phyloP scores from a whole-genome alignment of 2,329 filamentous ascomycete species.

The Diaporthe destruens region DNA sequence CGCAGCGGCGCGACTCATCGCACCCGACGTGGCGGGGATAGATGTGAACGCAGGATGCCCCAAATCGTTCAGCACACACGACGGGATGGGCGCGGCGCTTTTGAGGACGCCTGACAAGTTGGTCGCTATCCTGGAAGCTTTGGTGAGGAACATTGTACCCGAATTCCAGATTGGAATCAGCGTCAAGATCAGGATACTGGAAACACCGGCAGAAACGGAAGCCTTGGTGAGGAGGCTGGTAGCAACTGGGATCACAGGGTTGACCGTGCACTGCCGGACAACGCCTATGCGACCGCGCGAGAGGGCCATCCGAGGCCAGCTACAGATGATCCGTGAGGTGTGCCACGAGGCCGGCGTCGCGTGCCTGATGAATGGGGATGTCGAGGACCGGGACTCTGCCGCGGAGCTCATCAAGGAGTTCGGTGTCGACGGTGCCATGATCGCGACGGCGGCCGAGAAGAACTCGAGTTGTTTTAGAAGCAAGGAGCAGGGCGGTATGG shows the following conservation, averaged over 20 bases:
- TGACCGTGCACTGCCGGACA: slow-evolving; percentile 96
- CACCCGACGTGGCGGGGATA: slow-evolving; percentile 89
- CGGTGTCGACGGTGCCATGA: slow-evolving; percentile 96
- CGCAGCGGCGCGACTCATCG: slow-evolving; percentile 84
- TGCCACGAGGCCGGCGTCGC: slow-evolving; percentile 90
- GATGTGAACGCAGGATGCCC: slow-evolving; percentile 99
- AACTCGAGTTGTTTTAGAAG: slow-evolving; percentile 90
- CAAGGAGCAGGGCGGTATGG: slow-evolving; percentile 75
- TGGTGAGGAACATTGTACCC: slow-evolving; percentile 77
- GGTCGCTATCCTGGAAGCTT: slow-evolving; percentile 82
- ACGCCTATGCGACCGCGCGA: slow-evolving; percentile 95
- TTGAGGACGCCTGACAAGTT: slow-evolving; percentile 87
- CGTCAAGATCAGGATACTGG: slow-evolving; percentile 93
- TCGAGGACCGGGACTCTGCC: slow-evolving; percentile 80
- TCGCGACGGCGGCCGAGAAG: slow-evolving; percentile 90
- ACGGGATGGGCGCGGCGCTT: slow-evolving; percentile 95
- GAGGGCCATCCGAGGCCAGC: slow-evolving; percentile 85
- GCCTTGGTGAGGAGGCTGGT: slow-evolving; percentile 82
- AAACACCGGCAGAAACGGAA: slow-evolving; percentile 80
- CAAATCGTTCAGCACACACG: slow-evolving; percentile 93
- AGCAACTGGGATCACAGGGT: slow-evolving; percentile 87
- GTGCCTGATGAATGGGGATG: slow-evolving; percentile 96
- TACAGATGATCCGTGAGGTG: slow-evolving; percentile 84
- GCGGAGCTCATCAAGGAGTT: slow-evolving; percentile 79
- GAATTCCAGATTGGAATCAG: slow-evolving; percentile 92